phyloP scores from a whole-genome alignment of 1,139 yeast genomes.

The Sugiyamaella neomexicana region DNA sequence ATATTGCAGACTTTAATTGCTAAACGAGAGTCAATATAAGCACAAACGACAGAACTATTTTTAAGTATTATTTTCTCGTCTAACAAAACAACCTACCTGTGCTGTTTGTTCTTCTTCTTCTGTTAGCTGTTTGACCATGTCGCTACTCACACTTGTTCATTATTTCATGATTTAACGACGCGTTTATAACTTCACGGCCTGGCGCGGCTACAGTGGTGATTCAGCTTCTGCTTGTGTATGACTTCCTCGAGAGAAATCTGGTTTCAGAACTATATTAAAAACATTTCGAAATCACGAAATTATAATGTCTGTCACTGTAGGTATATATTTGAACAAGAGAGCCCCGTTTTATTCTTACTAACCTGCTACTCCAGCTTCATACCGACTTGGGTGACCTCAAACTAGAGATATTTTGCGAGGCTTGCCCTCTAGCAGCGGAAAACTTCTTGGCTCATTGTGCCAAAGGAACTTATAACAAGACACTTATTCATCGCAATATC shows the following conservation, averaged over 20 bases:
- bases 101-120: constrained; percentile 14
- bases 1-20: constrained; percentile 35
- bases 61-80: too few relatives aligned
- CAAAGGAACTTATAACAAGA: constrained; percentile 45
- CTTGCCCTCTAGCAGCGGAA: constrained; percentile 45
- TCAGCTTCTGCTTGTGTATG: background rate
- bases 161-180: background rate
- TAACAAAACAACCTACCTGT: background rate
- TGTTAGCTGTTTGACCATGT: constrained; percentile 8
- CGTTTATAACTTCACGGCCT: background rate
- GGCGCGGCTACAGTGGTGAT: background rate
- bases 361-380: constrained; percentile 33
- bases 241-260: too few relatives aligned
- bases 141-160: background rate
- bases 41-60: background rate
- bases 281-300: too few relatives aligned
- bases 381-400: constrained; percentile 46
- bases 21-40: constrained; percentile 9
- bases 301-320: constrained; percentile 15
- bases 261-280: too few relatives aligned
- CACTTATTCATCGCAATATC: constrained; percentile 47
- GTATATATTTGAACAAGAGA: background rate
- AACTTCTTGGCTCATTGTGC: constrained; percentile 53
- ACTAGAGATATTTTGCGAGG: constrained; percentile 45
- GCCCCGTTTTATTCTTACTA: background rate